Evolutionary conservation across 192 early-diverging fungal genomes (phyloP).

Genomic region (Spizellomyces punctatus): DNA sequence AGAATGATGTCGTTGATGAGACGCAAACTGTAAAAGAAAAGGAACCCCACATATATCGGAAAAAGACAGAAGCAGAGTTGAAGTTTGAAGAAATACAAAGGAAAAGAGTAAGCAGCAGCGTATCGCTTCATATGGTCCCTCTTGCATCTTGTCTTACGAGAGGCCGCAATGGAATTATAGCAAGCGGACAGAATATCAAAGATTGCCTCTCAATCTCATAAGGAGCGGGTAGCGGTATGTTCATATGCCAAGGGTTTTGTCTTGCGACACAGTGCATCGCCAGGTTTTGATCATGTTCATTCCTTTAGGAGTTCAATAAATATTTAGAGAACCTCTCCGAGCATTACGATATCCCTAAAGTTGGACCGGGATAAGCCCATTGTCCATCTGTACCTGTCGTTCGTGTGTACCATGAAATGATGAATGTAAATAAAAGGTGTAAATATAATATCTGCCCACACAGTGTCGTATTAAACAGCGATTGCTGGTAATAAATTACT

Average conservation of each 20-base stretch:
- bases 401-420: too few species aligned
- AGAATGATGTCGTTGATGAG: constrained; percentile 19
- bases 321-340: constrained; percentile 74
- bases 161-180: constrained; percentile 34
- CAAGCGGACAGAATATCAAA: constrained; percentile 70
- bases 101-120: constrained; percentile 59
- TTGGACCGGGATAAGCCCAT: constrained; percentile 70
- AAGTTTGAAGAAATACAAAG: constrained; percentile 70
- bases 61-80: constrained; percentile 70
- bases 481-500: too few species aligned
- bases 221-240: constrained; percentile 72
- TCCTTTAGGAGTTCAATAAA: constrained; percentile 65
- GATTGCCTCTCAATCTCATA: constrained; percentile 69
- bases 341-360: constrained; percentile 84
- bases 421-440: too few species aligned
- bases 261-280: neutral
- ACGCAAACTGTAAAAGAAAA: constrained; percentile 57
- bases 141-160: neutral
- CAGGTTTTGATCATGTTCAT: neutral
- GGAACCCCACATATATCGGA: constrained; percentile 24
- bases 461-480: neutral
- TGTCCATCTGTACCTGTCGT: too few species aligned
- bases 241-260: neutral
- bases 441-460: too few species aligned
- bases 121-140: neutral